phyloP scores from a whole-genome alignment of 352 stramenopile genomes.

The Globisporangium megalacanthum region DNA sequence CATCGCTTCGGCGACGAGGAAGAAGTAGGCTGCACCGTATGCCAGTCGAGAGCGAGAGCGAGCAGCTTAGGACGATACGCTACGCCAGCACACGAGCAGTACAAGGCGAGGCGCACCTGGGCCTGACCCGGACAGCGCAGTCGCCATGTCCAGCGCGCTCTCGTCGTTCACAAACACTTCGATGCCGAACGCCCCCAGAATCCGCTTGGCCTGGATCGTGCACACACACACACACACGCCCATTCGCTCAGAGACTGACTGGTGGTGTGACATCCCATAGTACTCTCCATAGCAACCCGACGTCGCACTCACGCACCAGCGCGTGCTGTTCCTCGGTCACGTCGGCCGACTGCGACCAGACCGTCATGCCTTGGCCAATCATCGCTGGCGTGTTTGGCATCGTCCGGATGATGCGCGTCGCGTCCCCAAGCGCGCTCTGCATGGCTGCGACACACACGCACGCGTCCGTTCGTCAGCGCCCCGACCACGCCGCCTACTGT shows the following conservation, averaged over 20 bases:
- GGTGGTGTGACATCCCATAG: too few relatives aligned
- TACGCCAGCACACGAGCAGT: neutral
- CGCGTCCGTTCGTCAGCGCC: too few relatives aligned
- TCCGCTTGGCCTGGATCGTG: slow-evolving; percentile 55
- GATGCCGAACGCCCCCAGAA: slow-evolving; percentile 89
- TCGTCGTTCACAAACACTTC: slow-evolving; percentile 94
- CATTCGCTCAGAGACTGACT: too few relatives aligned
- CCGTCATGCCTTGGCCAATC: slow-evolving; percentile 93
- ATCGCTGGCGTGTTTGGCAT: slow-evolving; percentile 97
- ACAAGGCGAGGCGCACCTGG: slow-evolving; percentile 35
- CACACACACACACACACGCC: neutral
- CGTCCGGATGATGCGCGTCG: slow-evolving; percentile 83
- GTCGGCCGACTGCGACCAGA: slow-evolving; percentile 85
- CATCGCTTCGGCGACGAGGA: slow-evolving; percentile 95
- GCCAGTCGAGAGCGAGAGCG: neutral
- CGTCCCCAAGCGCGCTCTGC: slow-evolving; percentile 44
- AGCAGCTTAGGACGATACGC: neutral
- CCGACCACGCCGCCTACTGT: too few relatives aligned
- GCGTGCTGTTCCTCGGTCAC: slow-evolving; percentile 73
- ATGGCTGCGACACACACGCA: slow-evolving; percentile 22
- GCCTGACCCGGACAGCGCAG: slow-evolving; percentile 89
- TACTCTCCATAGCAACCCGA: neutral
- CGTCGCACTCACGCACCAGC: slow-evolving; percentile 23
- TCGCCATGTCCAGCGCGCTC: slow-evolving; percentile 93
- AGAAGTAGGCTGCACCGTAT: slow-evolving; percentile 85